phyloP scores from a whole-genome alignment of 2,329 filamentous ascomycete genomes.

The Alternaria hordeiaustralica region DNA sequence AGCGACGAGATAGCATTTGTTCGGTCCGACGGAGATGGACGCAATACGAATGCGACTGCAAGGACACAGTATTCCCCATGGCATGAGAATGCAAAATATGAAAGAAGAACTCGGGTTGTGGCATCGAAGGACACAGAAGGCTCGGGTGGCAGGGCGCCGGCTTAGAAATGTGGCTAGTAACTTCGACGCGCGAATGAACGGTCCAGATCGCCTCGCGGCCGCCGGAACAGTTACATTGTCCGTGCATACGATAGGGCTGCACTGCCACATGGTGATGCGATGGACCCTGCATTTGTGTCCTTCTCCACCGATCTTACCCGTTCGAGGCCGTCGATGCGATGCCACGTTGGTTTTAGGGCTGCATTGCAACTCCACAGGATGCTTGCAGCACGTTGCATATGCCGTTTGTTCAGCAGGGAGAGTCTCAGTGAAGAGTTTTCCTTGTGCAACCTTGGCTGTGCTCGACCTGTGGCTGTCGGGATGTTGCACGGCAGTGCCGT shows the following conservation, averaged over 20 bases:
- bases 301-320: conserved; percentile 9
- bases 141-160: conserved; percentile 9
- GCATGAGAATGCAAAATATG: neutral
- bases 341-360: conserved; percentile 16
- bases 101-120: neutral
- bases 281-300: conserved; percentile 19
- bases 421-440: conserved; percentile 21
- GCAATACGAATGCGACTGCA: neutral
- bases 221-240: conserved; percentile 19
- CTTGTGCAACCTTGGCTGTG: conserved; percentile 5
- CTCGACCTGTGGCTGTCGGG: neutral
- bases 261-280: conserved; percentile 19
- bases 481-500: conserved; percentile 4
- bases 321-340: conserved; percentile 17
- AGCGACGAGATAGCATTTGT: conserved; percentile 19
- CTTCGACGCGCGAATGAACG: conserved; percentile 14
- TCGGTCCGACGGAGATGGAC: neutral
- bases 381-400: conserved; percentile 16
- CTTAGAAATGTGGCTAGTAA: conserved; percentile 33
- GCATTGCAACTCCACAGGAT: conserved; percentile 5
- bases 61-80: neutral
- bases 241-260: conserved; percentile 28
- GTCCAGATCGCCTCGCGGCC: conserved; percentile 21
- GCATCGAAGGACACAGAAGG: neutral
- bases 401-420: conserved; percentile 7